Percentiles rank a stretch among this genome's conserved stretches.
Evolutionary conservation across 2,329 filamentous ascomycete genomes (phyloP).

Genomic region (Calonectria crousiana): DNA sequence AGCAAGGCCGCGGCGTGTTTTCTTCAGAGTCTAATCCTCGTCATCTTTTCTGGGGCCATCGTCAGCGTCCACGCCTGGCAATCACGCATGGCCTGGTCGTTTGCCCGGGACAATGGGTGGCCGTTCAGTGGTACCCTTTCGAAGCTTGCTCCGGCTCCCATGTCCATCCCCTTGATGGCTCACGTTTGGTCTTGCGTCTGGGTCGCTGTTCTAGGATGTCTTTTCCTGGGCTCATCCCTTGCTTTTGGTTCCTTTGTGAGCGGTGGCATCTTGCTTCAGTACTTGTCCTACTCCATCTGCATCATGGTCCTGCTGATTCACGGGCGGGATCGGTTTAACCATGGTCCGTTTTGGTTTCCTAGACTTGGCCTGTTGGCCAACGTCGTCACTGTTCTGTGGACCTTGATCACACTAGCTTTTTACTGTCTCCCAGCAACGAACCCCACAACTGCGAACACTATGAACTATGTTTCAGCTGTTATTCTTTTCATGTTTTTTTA

Average conservation of each 20-base stretch:
- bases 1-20: slow-evolving; percentile 3
- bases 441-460: neutral
- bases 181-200: slow-evolving; percentile 15
- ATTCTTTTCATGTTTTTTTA: slow-evolving; percentile 2
- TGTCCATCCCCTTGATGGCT: neutral
- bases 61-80: slow-evolving; percentile 12
- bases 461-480: slow-evolving; percentile 16
- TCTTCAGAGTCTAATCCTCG: neutral
- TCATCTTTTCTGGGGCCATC: neutral
- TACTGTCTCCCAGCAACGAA: neutral
- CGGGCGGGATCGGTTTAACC: neutral
- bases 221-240: neutral
- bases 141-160: neutral
- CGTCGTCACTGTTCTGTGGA: neutral
- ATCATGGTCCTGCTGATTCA: neutral
- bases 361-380: neutral
- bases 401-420: neutral
- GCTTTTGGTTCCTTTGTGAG: slow-evolving; percentile 6
- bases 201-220: neutral
- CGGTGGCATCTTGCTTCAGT: slow-evolving; percentile 12
- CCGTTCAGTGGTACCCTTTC: neutral
- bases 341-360: slow-evolving; percentile 7
- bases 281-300: neutral
- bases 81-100: slow-evolving; percentile 16
- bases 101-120: slow-evolving; percentile 4